Evolutionary conservation across 306 rosid species (phyloP).

Genomic region (Pyrus betulifolia): DNA sequence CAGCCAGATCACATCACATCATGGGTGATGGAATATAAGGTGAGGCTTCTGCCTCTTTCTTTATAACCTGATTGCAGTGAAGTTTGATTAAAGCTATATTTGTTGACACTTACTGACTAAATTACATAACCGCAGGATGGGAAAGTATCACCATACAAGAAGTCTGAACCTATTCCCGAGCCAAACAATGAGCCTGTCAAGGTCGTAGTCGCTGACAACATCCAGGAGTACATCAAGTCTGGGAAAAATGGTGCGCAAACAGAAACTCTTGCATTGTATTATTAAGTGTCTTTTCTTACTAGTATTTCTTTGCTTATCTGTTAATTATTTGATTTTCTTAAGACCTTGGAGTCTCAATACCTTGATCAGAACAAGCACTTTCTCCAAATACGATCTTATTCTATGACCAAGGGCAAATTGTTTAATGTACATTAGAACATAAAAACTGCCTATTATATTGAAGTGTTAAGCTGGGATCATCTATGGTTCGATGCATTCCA

Average conservation of each 20-base stretch:
- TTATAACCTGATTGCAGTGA: background rate
- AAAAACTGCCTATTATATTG: background rate
- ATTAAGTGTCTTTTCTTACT: background rate
- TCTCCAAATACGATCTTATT: background rate
- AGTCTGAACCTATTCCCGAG: slow-evolving; percentile 85
- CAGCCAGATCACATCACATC: slow-evolving; percentile 57
- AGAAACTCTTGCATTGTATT: background rate
- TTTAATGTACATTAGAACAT: background rate
- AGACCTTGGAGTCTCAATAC: background rate
- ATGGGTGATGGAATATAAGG: slow-evolving; percentile 89
- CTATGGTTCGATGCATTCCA: background rate
- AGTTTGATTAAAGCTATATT: background rate
- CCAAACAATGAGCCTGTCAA: slow-evolving; percentile 75
- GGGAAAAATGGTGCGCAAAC: slow-evolving; percentile 64
- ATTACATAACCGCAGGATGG: slow-evolving; percentile 54
- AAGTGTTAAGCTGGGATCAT: background rate
- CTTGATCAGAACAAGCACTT: background rate
- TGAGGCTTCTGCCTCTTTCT: slow-evolving; percentile 17
- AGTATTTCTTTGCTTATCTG: background rate
- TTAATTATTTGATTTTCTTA: background rate
- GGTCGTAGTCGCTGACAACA: slow-evolving; percentile 69
- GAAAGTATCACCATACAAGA: slow-evolving; percentile 42
- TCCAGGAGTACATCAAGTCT: slow-evolving; percentile 64
- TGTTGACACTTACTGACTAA: slow-evolving; percentile 6
- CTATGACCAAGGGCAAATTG: background rate